These are phyloP conservation scores for Rhodotorula mucilaginosa DNA, from an alignment of 1,284 basidiomycete species.

Conservation along the genomic window DNA sequence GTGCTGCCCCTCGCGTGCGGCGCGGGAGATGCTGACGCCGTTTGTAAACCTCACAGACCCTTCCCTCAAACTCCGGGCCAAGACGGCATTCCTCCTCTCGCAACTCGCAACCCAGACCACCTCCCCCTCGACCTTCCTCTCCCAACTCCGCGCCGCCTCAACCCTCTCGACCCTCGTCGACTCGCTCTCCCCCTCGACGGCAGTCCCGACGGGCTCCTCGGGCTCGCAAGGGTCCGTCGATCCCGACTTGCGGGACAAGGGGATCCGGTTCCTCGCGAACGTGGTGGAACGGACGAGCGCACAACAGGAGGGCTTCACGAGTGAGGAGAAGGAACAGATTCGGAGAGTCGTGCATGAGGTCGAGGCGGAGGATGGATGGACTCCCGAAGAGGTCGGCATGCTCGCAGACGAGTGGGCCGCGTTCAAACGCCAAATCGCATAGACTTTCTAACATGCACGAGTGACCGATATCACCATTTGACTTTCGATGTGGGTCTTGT, in stretches of 20 bases:
- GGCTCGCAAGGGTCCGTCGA: conserved; percentile 67
- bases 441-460: conserved; percentile 1
- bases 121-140: conserved; percentile 18
- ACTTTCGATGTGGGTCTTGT: not conserved
- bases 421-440: conserved; percentile 27
- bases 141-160: conserved; percentile 50
- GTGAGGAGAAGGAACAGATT: conserved; percentile 47
- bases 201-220: conserved; percentile 61
- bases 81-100: conserved; percentile 79
- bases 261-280: conserved; percentile 59
- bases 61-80: conserved; percentile 73
- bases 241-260: conserved; percentile 76
- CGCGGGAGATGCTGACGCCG: no score
- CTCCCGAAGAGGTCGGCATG: conserved; percentile 42
- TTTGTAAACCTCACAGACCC: conserved; percentile 57
- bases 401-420: conserved; percentile 39
- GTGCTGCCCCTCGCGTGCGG: no score
- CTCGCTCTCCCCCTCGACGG: conserved; percentile 35
- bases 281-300: conserved; percentile 43
- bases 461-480: no score
- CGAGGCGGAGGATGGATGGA: conserved; percentile 40
- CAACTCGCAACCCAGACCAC: conserved; percentile 65
- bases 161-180: conserved; percentile 48
- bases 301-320: conserved; percentile 29
- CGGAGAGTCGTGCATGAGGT: conserved; percentile 45